These are phyloP conservation scores for Reticulascus tulasneorum DNA, from an alignment of 2,329 filamentous ascomycete genomes.

Conservation along the genomic window DNA sequence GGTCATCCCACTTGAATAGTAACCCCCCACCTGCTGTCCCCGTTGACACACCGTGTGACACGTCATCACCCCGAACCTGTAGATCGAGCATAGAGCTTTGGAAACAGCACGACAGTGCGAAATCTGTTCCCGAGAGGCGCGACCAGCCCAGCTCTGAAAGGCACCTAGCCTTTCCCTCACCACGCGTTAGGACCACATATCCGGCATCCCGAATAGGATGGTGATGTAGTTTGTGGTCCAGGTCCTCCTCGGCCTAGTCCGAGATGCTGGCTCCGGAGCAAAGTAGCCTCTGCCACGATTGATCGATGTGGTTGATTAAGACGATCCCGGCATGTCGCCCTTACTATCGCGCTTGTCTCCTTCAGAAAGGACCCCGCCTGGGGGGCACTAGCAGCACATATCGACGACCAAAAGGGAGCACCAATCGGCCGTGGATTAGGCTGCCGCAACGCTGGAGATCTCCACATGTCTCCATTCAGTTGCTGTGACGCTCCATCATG, in stretches of 20 bases:
- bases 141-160: slow-evolving; percentile 43
- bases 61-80: slow-evolving; percentile 17
- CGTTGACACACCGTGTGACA: slow-evolving; percentile 20
- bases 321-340: slow-evolving; percentile 30
- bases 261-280: slow-evolving; percentile 55
- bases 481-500: slow-evolving; percentile 12
- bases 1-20: slow-evolving; percentile 26
- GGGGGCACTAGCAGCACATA: slow-evolving; percentile 17
- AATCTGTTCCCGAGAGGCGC: slow-evolving; percentile 36
- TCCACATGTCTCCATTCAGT: too few species aligned
- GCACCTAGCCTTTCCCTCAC: slow-evolving; percentile 4
- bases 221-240: slow-evolving; percentile 22
- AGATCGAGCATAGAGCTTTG: slow-evolving; percentile 31
- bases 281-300: slow-evolving; percentile 39
- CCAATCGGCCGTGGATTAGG: too few species aligned
- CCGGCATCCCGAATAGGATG: slow-evolving; percentile 18
- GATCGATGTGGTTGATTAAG: slow-evolving; percentile 5
- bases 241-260: slow-evolving; percentile 51
- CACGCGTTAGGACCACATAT: slow-evolving; percentile 18
- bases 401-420: too few species aligned
- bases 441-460: too few species aligned
- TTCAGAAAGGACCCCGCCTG: slow-evolving; percentile 47
- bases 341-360: slow-evolving; percentile 57
- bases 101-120: slow-evolving; percentile 22
- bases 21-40: slow-evolving; percentile 29